A percentile compares a stretch with the other conserved stretches of the same genome.
Conservation (phyloP, 2,329 filamentous ascomycete genomes). For the Uncinocarpus reesii region DNA sequence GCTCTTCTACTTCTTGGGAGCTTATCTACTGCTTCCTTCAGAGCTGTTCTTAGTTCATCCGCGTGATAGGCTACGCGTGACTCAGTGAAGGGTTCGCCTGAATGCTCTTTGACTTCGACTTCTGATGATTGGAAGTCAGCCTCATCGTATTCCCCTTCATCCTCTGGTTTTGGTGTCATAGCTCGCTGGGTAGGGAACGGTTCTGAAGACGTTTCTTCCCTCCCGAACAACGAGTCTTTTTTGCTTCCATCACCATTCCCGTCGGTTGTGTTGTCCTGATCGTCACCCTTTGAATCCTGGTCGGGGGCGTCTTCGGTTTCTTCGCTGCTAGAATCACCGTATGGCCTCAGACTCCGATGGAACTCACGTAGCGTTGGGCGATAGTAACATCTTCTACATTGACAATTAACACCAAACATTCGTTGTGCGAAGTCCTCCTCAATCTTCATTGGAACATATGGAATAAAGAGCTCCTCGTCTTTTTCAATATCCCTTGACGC, state of each 20-base stretch:
- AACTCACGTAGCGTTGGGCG: neutral
- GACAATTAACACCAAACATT: slow-evolving; percentile 9
- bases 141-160: slow-evolving; percentile 11
- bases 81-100: neutral
- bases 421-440: slow-evolving; percentile 9
- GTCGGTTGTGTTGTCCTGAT: too few relatives aligned
- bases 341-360: neutral
- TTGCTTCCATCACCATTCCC: neutral
- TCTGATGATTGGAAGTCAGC: neutral
- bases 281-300: neutral
- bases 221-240: neutral
- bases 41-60: neutral
- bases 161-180: slow-evolving; percentile 1
- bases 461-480: slow-evolving; percentile 22
- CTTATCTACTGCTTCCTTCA: neutral
- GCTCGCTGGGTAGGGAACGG: neutral
- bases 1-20: neutral
- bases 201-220: neutral
- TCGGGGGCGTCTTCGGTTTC: neutral
- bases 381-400: neutral
- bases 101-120: neutral
- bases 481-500: slow-evolving; percentile 20
- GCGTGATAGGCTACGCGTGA: neutral
- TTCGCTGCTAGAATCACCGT: slow-evolving; percentile 3
- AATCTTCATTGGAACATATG: slow-evolving; percentile 9